Evolutionary conservation across 805 yeast genomes (phyloP).

Genomic region (Isabelozyma pseudorhagii): DNA sequence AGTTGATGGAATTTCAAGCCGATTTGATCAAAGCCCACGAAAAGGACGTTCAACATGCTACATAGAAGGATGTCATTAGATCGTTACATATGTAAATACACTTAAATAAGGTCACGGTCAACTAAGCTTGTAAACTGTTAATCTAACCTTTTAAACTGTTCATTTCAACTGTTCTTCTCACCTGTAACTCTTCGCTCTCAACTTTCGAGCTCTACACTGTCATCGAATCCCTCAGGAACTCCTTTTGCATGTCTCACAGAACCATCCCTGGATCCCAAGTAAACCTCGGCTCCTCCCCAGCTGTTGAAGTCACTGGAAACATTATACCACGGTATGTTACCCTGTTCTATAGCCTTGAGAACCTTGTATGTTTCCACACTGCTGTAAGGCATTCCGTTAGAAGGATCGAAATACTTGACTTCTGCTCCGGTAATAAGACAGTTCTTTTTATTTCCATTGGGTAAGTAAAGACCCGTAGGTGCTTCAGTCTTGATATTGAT

Average conservation of each 20-base stretch:
- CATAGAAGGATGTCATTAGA: constrained; percentile 3
- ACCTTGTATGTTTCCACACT: constrained; percentile 78
- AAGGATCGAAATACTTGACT: constrained; percentile 85
- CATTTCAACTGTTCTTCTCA: too few species aligned
- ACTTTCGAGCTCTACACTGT: constrained; percentile 1
- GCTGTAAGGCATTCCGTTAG: constrained; percentile 81
- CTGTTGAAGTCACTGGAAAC: constrained; percentile 50
- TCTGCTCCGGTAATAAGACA: constrained; percentile 77
- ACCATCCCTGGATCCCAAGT: constrained; percentile 48
- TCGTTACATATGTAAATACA: neutral
- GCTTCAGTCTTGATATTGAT: constrained; percentile 59
- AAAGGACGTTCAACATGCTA: constrained; percentile 57
- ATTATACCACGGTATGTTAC: constrained; percentile 51
- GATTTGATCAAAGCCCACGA: constrained; percentile 63
- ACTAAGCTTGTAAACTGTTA: neutral
- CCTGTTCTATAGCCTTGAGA: constrained; percentile 47
- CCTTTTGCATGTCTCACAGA: constrained; percentile 71
- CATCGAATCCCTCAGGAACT: constrained; percentile 80
- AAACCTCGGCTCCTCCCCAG: constrained; percentile 45
- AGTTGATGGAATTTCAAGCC: constrained; percentile 56
- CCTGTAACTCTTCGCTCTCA: too few species aligned
- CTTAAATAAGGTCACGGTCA: constrained; percentile 2
- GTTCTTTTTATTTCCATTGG: constrained; percentile 62
- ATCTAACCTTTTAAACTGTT: neutral
- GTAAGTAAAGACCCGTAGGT: constrained; percentile 69